Evolutionary conservation across 2,329 filamentous ascomycete genomes (phyloP).

Genomic region (Trichocomaceae sp.): DNA sequence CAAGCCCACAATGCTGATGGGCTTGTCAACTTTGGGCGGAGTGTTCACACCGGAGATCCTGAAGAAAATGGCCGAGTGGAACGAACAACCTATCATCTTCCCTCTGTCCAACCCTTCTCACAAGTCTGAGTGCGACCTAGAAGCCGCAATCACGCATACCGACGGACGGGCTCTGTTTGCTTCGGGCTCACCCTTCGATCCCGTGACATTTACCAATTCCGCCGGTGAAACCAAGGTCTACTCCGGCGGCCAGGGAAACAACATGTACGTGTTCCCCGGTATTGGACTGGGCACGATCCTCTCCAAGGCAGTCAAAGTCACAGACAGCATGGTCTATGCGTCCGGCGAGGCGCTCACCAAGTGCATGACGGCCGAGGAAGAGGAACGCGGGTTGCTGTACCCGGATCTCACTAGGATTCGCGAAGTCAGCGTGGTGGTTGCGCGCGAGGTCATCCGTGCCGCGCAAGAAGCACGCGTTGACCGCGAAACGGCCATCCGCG

Average conservation of each 20-base stretch:
- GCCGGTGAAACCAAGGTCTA: conserved; percentile 58
- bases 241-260: conserved; percentile 71
- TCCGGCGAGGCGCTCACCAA: conserved; percentile 75
- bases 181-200: conserved; percentile 84
- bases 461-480: conserved; percentile 74
- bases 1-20: conserved; percentile 88
- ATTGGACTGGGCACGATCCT: conserved; percentile 91
- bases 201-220: conserved; percentile 58
- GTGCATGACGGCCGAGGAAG: conserved; percentile 72
- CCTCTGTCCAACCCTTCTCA: conserved; percentile 91
- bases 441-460: conserved; percentile 86
- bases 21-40: conserved; percentile 87
- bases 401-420: conserved; percentile 85
- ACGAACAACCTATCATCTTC: conserved; percentile 84
- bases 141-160: conserved; percentile 85
- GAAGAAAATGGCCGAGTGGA: conserved; percentile 54
- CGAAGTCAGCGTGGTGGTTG: conserved; percentile 78
- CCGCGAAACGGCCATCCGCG: conserved; percentile 39
- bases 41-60: conserved; percentile 88
- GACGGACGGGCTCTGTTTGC: conserved; percentile 90
- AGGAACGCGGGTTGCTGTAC: conserved; percentile 79
- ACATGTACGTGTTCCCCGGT: conserved; percentile 93
- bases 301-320: conserved; percentile 77
- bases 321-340: conserved; percentile 94
- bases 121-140: conserved; percentile 96